Evolutionary conservation across 2,329 filamentous ascomycete species (phyloP), one percentile per base, ranked within the genome.

Genomic region (Nothophoma quercina): DNA sequence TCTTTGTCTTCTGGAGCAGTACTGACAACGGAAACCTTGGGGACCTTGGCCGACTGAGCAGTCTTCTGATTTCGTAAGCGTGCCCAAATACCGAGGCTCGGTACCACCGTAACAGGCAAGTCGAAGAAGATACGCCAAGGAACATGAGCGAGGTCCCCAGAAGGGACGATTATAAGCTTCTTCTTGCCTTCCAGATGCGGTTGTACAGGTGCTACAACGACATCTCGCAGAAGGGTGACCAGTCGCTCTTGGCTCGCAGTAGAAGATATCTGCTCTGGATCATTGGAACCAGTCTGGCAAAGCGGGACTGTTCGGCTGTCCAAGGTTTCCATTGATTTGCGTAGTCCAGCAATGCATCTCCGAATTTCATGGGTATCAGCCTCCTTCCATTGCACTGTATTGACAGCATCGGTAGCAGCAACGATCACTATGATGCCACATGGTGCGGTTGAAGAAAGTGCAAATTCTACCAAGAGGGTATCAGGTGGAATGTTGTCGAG

Each of bases 81-180:
- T 5, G 18, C 25, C 42, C 42, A 36, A 8, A 45, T 45, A n/a
- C 25, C 15, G 5, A 45, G 42, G 23, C 42, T 45, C 0, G 32
- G 32, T 13, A 45, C 42, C 5, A 45, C 42, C 2, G 32, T 45
- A 7, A 29, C 30, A 1, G 42, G 42, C 7, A 45, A 4, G 18
- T 36, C 42, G 15, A 45, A 45, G 32, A 36, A 45, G 22, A 45
- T 22, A 4, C 23, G 32, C 42, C 42, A 45, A 8, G 42, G 42
- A 2, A 45, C 32, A 18, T 45, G 42, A 9, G 25, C 42, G 4
- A 45, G 42, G 22, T 45, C 42, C 3, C 42, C 42, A 6, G 42
- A 45, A 3, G 42, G 42, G 3, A 45, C 13, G 10, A 45, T 36
- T 32, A 36, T 23, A n/a, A 45, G 42, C 7, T 36, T 36, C 5